phyloP scores from a whole-genome alignment of 441 rosid species.

The Populus hybrid region DNA sequence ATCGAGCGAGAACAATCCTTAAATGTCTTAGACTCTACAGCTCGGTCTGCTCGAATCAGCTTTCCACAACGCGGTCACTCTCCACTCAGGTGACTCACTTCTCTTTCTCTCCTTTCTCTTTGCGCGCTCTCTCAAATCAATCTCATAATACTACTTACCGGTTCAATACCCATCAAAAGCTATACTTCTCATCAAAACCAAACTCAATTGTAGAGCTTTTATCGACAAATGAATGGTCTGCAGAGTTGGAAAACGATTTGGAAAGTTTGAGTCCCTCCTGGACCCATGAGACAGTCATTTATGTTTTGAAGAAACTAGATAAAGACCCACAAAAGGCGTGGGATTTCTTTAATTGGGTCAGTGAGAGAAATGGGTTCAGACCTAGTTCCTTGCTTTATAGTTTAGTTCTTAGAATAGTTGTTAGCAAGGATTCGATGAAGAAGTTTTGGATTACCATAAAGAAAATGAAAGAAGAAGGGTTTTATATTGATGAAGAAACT shows the following conservation, averaged over 20 bases:
- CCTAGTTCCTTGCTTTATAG: conserved; percentile 65
- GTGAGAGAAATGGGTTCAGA: conserved; percentile 46
- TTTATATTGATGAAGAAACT: conserved; percentile 69
- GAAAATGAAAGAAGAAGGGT: conserved; percentile 71
- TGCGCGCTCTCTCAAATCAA: conserved; percentile 10
- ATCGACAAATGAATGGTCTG: conserved; percentile 46
- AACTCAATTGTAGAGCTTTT: conserved; percentile 47
- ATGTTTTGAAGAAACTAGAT: conserved; percentile 64
- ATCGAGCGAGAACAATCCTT: conserved; percentile 44
- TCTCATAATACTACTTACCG: conserved; percentile 19
- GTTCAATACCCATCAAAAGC: conserved; percentile 25
- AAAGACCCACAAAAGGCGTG: conserved; percentile 58
- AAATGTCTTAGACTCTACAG: conserved; percentile 37
- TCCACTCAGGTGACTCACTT: conserved; percentile 44
- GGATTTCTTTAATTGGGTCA: conserved; percentile 62
- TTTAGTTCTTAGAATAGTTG: conserved; percentile 60
- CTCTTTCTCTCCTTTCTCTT: conserved; percentile 24
- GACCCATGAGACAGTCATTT: conserved; percentile 61
- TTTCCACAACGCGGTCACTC: conserved; percentile 26
- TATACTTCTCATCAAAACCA: conserved; percentile 42
- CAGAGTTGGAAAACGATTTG: conserved; percentile 48
- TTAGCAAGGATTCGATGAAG: conserved; percentile 46
- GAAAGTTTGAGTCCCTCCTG: conserved; percentile 24
- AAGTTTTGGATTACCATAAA: conserved; percentile 57
- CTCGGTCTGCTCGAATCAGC: conserved; percentile 29